A percentile compares a stretch with the other conserved stretches of the same genome.
phyloP scores from a whole-genome alignment of 1,139 yeast genomes.

The Candida sojae region DNA sequence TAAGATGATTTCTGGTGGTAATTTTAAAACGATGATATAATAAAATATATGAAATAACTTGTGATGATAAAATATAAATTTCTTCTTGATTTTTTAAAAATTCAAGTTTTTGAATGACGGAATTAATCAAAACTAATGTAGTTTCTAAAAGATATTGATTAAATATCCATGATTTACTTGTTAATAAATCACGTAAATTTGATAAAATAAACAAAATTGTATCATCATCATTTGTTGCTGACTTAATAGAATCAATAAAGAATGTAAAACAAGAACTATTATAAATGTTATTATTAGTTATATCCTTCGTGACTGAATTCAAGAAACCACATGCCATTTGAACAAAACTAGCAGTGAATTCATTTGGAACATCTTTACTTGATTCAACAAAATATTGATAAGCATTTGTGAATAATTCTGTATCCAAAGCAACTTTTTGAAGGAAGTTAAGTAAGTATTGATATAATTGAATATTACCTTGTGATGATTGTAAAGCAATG shows the following conservation, averaged over 20 bases:
- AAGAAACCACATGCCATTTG: slow-evolving; percentile 10
- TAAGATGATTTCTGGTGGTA: slow-evolving; percentile 70
- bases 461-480: slow-evolving; percentile 1
- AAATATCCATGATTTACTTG: slow-evolving; percentile 58
- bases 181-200: slow-evolving; percentile 39
- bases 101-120: not conserved
- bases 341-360: slow-evolving; percentile 10
- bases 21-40: slow-evolving; percentile 71
- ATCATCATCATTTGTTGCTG: not conserved
- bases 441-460: slow-evolving; percentile 17
- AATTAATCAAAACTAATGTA: slow-evolving; percentile 8
- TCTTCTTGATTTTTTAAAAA: slow-evolving; percentile 10
- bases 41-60: slow-evolving; percentile 54
- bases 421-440: slow-evolving; percentile 9
- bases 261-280: slow-evolving; percentile 3
- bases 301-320: slow-evolving; percentile 11
- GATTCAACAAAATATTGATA: slow-evolving; percentile 7
- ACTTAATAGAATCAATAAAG: slow-evolving; percentile 3
- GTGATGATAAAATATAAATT: slow-evolving; percentile 39
- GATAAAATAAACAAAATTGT: slow-evolving; percentile 13
- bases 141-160: slow-evolving; percentile 69
- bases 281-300: not conserved
- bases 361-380: slow-evolving; percentile 5
- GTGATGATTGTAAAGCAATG: slow-evolving; percentile 5
- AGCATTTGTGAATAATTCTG: slow-evolving; percentile 11